phyloP scores from a whole-genome alignment of 441 rosid genomes.

The Brassica balearica region DNA sequence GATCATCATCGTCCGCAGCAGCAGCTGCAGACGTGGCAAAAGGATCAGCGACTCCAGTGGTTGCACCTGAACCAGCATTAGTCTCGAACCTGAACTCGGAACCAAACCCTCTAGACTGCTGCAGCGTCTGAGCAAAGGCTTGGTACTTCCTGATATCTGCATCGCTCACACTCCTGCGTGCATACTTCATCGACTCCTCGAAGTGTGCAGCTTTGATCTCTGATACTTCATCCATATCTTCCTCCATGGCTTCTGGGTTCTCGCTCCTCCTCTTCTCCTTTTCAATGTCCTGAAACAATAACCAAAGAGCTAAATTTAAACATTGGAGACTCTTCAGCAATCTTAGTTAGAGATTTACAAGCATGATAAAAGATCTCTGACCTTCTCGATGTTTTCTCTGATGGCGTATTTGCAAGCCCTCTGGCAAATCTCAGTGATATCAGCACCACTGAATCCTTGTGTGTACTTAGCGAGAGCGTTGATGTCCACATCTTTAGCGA shows the following conservation, averaged over 20 bases:
- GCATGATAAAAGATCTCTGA: constrained; percentile 13
- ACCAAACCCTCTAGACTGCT: constrained; percentile 57
- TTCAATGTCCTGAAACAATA: constrained; percentile 50
- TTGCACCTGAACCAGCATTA: constrained; percentile 45
- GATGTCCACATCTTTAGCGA: constrained; percentile 58
- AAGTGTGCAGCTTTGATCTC: constrained; percentile 55
- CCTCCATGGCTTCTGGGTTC: constrained; percentile 51
- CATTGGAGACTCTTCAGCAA: background rate
- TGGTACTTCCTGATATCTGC: constrained; percentile 53
- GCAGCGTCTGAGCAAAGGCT: constrained; percentile 50
- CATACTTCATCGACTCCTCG: constrained; percentile 55
- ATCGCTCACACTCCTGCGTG: constrained; percentile 54
- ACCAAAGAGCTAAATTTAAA: background rate
- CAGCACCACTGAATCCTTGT: constrained; percentile 69
- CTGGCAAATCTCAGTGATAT: constrained; percentile 68
- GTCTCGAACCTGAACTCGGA: constrained; percentile 61
- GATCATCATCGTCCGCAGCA: constrained; percentile 61
- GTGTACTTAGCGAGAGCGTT: constrained; percentile 58
- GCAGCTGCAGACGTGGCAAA: constrained; percentile 51
- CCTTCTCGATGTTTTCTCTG: constrained; percentile 69
- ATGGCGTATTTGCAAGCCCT: constrained; percentile 69
- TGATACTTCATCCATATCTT: constrained; percentile 48
- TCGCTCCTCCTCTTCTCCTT: constrained; percentile 52
- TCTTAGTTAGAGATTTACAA: background rate
- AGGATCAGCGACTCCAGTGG: constrained; percentile 51